Evolutionary conservation across 192 early-diverging fungal genomes (phyloP).

Genomic region (Backusella parvicylindrica): DNA sequence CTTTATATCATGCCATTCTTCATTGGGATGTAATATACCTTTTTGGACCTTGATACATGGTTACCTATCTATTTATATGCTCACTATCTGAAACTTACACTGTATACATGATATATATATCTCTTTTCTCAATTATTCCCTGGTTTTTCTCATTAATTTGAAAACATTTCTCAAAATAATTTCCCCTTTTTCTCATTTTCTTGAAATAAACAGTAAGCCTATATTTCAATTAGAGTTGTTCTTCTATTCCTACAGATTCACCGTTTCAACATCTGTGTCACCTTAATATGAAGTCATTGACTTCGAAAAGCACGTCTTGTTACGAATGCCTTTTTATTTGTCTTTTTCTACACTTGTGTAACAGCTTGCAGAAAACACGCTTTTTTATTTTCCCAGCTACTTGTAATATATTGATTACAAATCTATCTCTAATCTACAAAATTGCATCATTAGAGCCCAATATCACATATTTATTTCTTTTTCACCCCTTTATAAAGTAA

Average conservation of each 20-base stretch:
- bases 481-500: background rate
- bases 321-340: background rate
- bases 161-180: no score
- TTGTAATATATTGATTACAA: background rate
- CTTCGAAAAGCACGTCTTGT: background rate
- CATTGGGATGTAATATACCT: no score
- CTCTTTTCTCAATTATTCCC: no score
- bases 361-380: background rate
- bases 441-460: background rate
- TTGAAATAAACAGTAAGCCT: no score
- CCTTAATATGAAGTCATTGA: background rate
- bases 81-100: no score
- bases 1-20: no score
- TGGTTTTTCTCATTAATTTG: no score
- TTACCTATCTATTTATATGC: no score
- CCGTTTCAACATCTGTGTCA: background rate
- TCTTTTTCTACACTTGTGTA: background rate
- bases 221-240: background rate
- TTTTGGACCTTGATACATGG: no score
- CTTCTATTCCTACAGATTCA: background rate
- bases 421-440: background rate
- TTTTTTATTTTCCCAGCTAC: background rate
- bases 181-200: no score
- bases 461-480: background rate
- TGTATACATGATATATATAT: no score